A percentile compares a stretch with the other conserved stretches of the same genome.
These are phyloP conservation scores for Mycena olivaceomarginata DNA, from an alignment of 768 basidiomycete species.

Conservation along the genomic window DNA sequence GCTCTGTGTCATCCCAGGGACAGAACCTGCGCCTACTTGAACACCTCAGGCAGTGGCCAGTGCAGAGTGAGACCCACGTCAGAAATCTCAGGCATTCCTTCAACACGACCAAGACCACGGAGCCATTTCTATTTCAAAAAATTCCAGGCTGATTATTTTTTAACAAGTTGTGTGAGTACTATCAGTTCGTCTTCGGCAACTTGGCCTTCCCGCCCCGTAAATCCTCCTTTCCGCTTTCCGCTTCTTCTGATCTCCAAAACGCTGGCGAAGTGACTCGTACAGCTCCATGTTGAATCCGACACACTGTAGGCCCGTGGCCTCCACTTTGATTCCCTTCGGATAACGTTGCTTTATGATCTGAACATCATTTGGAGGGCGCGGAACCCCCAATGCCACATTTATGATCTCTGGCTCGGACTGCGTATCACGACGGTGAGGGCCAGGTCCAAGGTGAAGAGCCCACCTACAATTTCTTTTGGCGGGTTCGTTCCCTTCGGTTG, in stretches of 20 bases:
- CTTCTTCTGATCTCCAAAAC: neutral
- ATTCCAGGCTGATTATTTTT: too few species aligned
- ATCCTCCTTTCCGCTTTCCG: conserved; percentile 12
- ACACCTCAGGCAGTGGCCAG: too few species aligned
- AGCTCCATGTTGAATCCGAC: conserved; percentile 12
- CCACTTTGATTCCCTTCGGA: conserved; percentile 13
- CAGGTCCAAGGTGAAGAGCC: neutral
- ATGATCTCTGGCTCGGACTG: neutral
- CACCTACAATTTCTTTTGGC: neutral
- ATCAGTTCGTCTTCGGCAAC: neutral
- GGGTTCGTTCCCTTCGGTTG: neutral
- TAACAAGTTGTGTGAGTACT: too few species aligned
- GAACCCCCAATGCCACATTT: conserved; percentile 6
- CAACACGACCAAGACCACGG: too few species aligned
- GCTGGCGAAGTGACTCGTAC: conserved; percentile 3
- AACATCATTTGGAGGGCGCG: neutral
- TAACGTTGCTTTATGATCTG: conserved; percentile 8
- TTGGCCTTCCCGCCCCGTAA: neutral
- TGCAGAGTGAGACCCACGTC: too few species aligned
- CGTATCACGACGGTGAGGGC: neutral
- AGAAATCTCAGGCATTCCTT: too few species aligned
- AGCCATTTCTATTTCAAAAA: too few species aligned
- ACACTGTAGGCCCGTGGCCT: conserved; percentile 18
- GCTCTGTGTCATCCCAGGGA: too few species aligned
- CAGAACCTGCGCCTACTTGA: too few species aligned